A percentile compares a stretch with the other conserved stretches of the same genome.
These are phyloP conservation scores for Rhodotorula kratochvilovae DNA, from an alignment of 768 basidiomycete species.

Conservation along the genomic window DNA sequence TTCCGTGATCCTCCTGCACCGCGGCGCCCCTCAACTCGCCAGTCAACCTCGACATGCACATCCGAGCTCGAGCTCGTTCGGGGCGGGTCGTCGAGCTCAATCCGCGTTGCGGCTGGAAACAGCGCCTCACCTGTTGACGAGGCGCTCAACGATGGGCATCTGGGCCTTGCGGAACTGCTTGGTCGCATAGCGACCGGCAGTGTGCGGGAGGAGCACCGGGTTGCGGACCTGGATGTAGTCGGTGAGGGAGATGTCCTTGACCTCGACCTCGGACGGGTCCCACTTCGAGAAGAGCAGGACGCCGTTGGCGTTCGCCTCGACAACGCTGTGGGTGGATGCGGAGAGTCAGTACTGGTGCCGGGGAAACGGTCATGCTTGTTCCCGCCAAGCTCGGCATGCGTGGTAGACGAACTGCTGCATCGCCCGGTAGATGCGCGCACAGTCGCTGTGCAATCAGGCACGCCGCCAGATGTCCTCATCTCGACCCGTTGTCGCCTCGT, in stretches of 20 bases:
- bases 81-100: too few species aligned
- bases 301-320: constrained; percentile 49
- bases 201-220: constrained; percentile 54
- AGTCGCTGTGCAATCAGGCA: too few species aligned
- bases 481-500: too few species aligned
- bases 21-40: background rate
- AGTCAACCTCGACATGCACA: background rate
- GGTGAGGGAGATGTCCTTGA: constrained; percentile 97
- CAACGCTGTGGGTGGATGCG: constrained; percentile 41
- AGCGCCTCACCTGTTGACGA: constrained; percentile 82
- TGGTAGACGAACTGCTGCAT: too few species aligned
- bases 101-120: background rate
- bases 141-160: constrained; percentile 99
- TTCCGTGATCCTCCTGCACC: background rate
- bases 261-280: constrained; percentile 82
- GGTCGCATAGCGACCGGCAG: constrained; percentile 97
- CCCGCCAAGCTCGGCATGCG: too few species aligned
- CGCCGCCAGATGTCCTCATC: too few species aligned
- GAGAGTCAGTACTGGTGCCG: background rate
- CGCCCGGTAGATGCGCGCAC: too few species aligned
- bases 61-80: background rate
- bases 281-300: constrained; percentile 98
- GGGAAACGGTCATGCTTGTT: too few species aligned
- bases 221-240: constrained; percentile 91
- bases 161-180: constrained; percentile 99